A percentile compares a stretch with the other conserved stretches of the same genome.
Conservation (phyloP, 2,329 filamentous ascomycete species). For the Ceratocystis alfenasii region DNA sequence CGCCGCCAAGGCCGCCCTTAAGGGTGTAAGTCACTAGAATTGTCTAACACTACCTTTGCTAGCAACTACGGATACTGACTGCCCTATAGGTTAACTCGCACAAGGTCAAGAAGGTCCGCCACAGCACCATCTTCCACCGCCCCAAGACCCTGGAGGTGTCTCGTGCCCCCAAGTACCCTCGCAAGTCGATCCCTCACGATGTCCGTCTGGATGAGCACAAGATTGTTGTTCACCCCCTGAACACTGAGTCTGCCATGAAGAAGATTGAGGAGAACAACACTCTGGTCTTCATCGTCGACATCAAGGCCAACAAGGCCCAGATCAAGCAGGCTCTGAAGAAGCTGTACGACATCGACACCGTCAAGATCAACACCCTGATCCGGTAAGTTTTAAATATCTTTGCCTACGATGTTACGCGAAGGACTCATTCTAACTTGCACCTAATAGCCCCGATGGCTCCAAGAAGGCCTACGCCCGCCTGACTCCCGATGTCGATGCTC, state of each 20-base stretch:
- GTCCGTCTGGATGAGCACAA: conserved; percentile 95
- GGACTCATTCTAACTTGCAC: neutral
- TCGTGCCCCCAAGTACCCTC: conserved; percentile 87
- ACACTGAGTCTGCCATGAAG: conserved; percentile 99
- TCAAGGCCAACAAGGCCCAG: conserved; percentile 99
- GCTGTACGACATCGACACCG: conserved; percentile 93
- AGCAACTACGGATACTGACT: conserved; percentile 4
- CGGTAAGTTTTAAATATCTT: conserved; percentile 46
- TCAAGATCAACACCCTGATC: conserved; percentile 99
- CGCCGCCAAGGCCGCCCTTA: conserved; percentile 91
- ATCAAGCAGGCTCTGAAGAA: conserved; percentile 98
- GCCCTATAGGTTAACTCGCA: conserved; percentile 43
- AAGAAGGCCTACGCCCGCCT: conserved; percentile 99
- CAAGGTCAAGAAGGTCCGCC: conserved; percentile 88
- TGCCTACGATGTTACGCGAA: neutral
- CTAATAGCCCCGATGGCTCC: conserved; percentile 69
- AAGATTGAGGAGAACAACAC: conserved; percentile 99
- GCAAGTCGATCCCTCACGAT: conserved; percentile 82
- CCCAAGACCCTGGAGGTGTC: conserved; percentile 93
- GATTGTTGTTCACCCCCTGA: conserved; percentile 94
- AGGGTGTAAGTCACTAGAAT: conserved; percentile 60
- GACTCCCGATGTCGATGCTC: conserved; percentile 90
- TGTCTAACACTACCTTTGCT: neutral
- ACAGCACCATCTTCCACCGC: conserved; percentile 89
- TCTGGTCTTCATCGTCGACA: conserved; percentile 90